phyloP scores from a whole-genome alignment of 2,329 filamentous ascomycete species.

The Aspergillus ochraceus region DNA sequence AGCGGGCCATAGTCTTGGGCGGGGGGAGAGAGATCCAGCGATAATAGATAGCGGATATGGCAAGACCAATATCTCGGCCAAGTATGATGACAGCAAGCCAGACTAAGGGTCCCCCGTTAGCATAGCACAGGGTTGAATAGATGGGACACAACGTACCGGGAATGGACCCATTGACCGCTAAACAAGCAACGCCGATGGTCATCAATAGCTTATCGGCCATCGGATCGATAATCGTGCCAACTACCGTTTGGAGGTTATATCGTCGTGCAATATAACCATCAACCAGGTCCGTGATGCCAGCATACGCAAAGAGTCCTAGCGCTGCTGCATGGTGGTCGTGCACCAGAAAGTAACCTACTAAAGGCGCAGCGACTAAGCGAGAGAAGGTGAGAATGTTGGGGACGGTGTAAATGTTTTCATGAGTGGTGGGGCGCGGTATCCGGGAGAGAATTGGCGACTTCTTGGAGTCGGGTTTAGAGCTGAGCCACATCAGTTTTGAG shows the following conservation, averaged over 20 bases:
- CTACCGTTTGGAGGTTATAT: slow-evolving; percentile 88
- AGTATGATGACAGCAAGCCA: slow-evolving; percentile 91
- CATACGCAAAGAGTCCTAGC: slow-evolving; percentile 84
- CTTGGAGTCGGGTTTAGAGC: slow-evolving; percentile 21
- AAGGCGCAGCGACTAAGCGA: slow-evolving; percentile 76
- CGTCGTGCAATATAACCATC: slow-evolving; percentile 91
- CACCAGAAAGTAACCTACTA: slow-evolving; percentile 85
- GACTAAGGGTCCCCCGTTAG: slow-evolving; percentile 47
- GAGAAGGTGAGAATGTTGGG: slow-evolving; percentile 91
- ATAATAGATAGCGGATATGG: slow-evolving; percentile 87
- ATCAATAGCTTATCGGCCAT: slow-evolving; percentile 97
- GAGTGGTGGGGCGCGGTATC: slow-evolving; percentile 40
- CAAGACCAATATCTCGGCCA: slow-evolving; percentile 80
- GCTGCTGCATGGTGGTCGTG: slow-evolving; percentile 78
- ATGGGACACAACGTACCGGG: slow-evolving; percentile 59
- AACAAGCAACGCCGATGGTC: slow-evolving; percentile 83
- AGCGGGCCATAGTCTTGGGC: slow-evolving; percentile 86
- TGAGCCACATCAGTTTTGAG: slow-evolving; percentile 13
- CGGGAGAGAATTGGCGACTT: slow-evolving; percentile 35
- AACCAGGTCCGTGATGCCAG: slow-evolving; percentile 84
- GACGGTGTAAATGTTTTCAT: slow-evolving; percentile 96
- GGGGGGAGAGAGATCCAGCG: slow-evolving; percentile 91
- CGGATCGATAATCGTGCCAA: slow-evolving; percentile 91
- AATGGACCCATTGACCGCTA: slow-evolving; percentile 79
- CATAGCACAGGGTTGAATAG: background rate